Evolutionary conservation across 257 asterid species (phyloP), one percentile per base, ranked within the genome.

Genomic region (Verbascum thapsus): DNA sequence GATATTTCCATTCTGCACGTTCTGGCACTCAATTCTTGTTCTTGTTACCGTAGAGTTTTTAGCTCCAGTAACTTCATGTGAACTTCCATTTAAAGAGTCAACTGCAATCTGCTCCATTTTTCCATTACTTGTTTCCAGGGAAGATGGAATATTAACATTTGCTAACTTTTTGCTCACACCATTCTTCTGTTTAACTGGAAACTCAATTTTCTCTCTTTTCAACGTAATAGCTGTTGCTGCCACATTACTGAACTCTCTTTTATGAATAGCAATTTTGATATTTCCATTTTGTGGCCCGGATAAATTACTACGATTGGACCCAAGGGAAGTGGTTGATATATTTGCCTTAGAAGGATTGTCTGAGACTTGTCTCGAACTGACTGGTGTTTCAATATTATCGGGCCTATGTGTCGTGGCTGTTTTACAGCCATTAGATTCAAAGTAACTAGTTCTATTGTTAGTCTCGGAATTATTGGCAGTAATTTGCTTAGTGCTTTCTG

Each of bases 211-310:
- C 62, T 64, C 82, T 17, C 48, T 69, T 51, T 53, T 69, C 68
- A 70, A 74, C 20, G 77, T 57, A 74, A 68, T 63, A 67, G 22
- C 53, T 42, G 81, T 75, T 22, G 72, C 68, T 41, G 32, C 54
- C 61, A 52, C 37, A 34, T 48, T 82, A 54, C 53, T 20, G 49
- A 68, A 49, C 43, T 80, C 86, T 64, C 71, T 82, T 63, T 78
- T 69, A 57, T 68, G 55, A 72, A 78, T 69, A 47, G 75, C 32
- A 57, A 80, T 54, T 73, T 78, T 75, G 51, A 74, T 52, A 83
- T 74, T 72, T 37, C 80, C 90, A 61, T 76, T 58, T 53, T n/a
- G n/a, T n/a, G n/a, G n/a, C n/a, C n/a, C 32, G 5, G 32, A 1
- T 26, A 26, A 26, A 26, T 26, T 26, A 26, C 32, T 26, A 5